Evolutionary conservation across 2,329 filamentous ascomycete genomes (phyloP).

Genomic region (Triangularia verruculosa): DNA sequence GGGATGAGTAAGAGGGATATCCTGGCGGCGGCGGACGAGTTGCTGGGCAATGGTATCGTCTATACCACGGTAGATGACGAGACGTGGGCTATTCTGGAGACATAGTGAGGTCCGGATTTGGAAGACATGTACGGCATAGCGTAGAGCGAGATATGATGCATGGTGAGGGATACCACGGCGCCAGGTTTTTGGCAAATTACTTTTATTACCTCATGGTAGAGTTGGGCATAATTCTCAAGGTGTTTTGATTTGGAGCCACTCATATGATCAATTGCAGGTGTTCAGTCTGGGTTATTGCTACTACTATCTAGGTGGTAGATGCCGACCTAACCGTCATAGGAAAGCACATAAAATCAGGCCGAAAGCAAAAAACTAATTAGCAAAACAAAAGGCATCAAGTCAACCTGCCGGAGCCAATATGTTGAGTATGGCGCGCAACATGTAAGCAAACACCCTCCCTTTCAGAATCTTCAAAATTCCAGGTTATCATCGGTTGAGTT

Average conservation of each 20-base stretch:
- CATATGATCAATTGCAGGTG: not conserved
- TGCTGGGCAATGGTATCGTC: slow-evolving; percentile 69
- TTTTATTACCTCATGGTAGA: not conserved
- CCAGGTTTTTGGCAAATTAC: not conserved
- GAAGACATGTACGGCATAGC: not conserved
- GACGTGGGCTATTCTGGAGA: slow-evolving; percentile 82
- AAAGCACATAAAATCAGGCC: not conserved
- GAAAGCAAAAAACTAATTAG: not conserved
- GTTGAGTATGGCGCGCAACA: not conserved
- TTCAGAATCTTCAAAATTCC: not conserved
- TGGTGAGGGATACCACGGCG: slow-evolving; percentile 17
- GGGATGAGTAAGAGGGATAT: slow-evolving; percentile 69
- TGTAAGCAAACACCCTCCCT: not conserved
- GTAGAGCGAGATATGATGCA: not conserved
- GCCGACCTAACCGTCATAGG: not conserved
- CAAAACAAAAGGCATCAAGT: not conserved
- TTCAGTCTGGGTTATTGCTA: not conserved
- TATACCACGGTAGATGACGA: slow-evolving; percentile 91
- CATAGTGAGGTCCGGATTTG: not conserved
- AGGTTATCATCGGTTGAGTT: slow-evolving; percentile 16
- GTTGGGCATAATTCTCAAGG: not conserved
- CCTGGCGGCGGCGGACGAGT: slow-evolving; percentile 73
- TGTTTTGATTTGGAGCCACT: not conserved
- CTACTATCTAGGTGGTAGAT: not conserved
- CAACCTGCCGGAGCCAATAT: not conserved